These are phyloP conservation scores for Pyricularia pennisetigena DNA, from an alignment of 2,329 filamentous ascomycete genomes.

Conservation along the genomic window DNA sequence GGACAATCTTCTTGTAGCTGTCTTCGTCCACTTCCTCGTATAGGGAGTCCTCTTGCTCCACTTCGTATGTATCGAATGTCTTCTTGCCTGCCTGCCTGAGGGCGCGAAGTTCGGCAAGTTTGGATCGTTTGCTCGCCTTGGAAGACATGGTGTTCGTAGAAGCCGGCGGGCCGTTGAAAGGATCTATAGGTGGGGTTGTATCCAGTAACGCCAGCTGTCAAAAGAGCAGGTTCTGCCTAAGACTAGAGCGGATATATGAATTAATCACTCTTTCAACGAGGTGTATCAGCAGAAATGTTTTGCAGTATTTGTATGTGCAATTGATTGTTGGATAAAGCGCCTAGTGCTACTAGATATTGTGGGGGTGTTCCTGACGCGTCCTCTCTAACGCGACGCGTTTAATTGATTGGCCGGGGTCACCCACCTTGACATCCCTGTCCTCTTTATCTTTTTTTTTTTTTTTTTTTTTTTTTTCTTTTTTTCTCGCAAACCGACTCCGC, in stretches of 20 bases:
- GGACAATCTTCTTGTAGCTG: conserved; percentile 92
- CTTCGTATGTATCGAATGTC: conserved; percentile 75
- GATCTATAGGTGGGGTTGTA: neutral
- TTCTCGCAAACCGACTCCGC: no score
- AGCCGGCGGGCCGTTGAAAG: neutral
- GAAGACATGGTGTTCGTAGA: conserved; percentile 25
- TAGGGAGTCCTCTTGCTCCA: conserved; percentile 72
- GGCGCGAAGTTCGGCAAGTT: conserved; percentile 70
- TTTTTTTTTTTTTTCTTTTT: no score
- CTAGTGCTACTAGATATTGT: neutral
- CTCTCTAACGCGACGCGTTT: no score
- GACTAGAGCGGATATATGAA: neutral
- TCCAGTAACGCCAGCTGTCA: neutral
- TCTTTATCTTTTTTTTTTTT: no score
- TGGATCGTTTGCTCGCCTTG: conserved; percentile 34
- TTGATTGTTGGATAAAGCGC: neutral
- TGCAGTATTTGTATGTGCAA: neutral
- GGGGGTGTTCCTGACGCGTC: no score
- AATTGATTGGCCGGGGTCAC: no score
- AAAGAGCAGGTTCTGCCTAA: neutral
- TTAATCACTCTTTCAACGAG: neutral
- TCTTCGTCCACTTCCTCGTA: conserved; percentile 98
- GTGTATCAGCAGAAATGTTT: neutral
- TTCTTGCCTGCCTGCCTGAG: conserved; percentile 87
- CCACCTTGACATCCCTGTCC: no score